phyloP scores from a whole-genome alignment of 768 basidiomycete genomes.

The Podaxis mareebaensis region DNA sequence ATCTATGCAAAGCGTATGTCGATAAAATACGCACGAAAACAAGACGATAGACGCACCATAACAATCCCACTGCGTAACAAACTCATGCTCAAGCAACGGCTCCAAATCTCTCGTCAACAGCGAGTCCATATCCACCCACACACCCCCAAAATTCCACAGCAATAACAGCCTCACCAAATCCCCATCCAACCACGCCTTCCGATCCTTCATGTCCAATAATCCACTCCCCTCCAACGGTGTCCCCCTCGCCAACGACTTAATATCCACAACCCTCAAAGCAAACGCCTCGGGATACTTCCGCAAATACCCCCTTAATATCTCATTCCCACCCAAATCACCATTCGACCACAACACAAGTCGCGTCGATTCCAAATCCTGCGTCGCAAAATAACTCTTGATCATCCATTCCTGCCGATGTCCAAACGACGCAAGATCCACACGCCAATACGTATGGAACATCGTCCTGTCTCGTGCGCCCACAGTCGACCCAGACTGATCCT shows the following conservation, averaged over 20 bases:
- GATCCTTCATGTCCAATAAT: conserved; percentile 62
- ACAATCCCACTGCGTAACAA: conserved; percentile 99
- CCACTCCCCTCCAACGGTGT: conserved; percentile 74
- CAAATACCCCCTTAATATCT: conserved; percentile 62
- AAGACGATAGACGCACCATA: conserved; percentile 63
- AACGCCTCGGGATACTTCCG: conserved; percentile 69
- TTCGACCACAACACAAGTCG: conserved; percentile 92
- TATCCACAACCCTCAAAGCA: conserved; percentile 68
- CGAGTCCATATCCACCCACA: conserved; percentile 99
- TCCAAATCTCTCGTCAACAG: conserved; percentile 85
- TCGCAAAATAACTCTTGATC: conserved; percentile 92
- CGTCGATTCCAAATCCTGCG: conserved; percentile 67
- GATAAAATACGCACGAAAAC: not conserved
- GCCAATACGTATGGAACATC: conserved; percentile 93
- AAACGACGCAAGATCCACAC: conserved; percentile 83
- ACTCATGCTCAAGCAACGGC: conserved; percentile 91
- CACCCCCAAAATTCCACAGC: conserved; percentile 87
- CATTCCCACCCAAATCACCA: conserved; percentile 61
- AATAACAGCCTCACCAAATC: conserved; percentile 88
- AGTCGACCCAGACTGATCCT: not conserved
- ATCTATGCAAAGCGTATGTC: conserved; percentile 26
- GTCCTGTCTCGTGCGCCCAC: conserved; percentile 44
- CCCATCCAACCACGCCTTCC: conserved; percentile 92
- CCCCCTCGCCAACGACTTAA: conserved; percentile 63
- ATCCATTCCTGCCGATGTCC: conserved; percentile 84